Conservation (phyloP, 768 basidiomycete genomes). For the Gloeostereum incarnatum region DNA sequence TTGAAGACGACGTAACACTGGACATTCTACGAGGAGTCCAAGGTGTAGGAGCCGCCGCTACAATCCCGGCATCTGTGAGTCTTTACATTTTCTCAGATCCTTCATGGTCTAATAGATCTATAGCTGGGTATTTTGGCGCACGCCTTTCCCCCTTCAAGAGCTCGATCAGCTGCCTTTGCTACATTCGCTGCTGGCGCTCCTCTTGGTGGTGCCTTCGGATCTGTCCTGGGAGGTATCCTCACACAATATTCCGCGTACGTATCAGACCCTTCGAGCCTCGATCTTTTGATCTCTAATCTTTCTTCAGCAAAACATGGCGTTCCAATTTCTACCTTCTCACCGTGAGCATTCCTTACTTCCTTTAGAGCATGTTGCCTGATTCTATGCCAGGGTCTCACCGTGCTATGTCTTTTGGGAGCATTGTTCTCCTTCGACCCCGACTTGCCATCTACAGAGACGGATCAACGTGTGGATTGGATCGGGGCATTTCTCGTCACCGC, state of each 20-base stretch:
- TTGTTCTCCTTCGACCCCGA: slow-evolving; percentile 58
- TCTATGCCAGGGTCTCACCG: slow-evolving; percentile 9
- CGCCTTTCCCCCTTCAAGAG: slow-evolving; percentile 55
- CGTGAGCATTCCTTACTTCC: slow-evolving; percentile 2
- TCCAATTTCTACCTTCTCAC: slow-evolving; percentile 28
- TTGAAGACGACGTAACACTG: slow-evolving; percentile 48
- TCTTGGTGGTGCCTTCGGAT: slow-evolving; percentile 66
- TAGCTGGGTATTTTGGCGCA: slow-evolving; percentile 79
- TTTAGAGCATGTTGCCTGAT: not conserved
- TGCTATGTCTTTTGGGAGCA: slow-evolving; percentile 47
- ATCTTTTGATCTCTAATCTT: not conserved
- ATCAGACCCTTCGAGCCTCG: not conserved
- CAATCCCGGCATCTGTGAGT: slow-evolving; percentile 62
- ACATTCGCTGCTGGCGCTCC: slow-evolving; percentile 83
- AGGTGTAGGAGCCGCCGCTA: slow-evolving; percentile 73
- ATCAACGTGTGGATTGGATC: slow-evolving; percentile 64
- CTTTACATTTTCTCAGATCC: slow-evolving; percentile 3
- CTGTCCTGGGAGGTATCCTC: slow-evolving; percentile 60
- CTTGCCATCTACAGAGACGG: slow-evolving; percentile 25
- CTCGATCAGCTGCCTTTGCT: slow-evolving; percentile 72
- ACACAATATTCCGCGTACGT: slow-evolving; percentile 41
- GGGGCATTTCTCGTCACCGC: slow-evolving; percentile 46
- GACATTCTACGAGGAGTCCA: slow-evolving; percentile 70
- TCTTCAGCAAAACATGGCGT: slow-evolving; percentile 53
- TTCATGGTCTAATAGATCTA: not conserved